Base-by-base conservation (phyloP, 768 basidiomycete genomes). In the Arthromyces matolae region DNA sequence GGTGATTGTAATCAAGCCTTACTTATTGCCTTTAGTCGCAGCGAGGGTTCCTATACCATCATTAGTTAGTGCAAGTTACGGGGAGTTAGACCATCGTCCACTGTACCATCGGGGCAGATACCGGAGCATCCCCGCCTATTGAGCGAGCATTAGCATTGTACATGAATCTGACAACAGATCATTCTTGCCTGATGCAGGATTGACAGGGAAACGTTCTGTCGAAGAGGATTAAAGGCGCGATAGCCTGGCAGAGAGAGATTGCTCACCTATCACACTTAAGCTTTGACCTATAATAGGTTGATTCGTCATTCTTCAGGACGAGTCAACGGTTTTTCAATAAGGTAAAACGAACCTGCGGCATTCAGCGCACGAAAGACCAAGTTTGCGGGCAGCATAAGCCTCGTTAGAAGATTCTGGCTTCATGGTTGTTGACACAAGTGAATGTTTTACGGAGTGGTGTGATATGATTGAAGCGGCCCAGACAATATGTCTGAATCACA, bases 21-120 rank as follows among this genome's bases (percentile, higher is more conserved):
- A 78, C 78, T 78, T 79, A 64, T 79, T 80, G 49, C 78, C 76
- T 55, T 79, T 80, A 36, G 77, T 79, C 20, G 79, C 76, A 6
- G 74, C 65, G 53, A 79, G 56, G 22, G 72, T 76, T 25, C 77
- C 78, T 65, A 40, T 4, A n/a, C n/a, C n/a, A n/a, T n/a, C n/a
- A n/a, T n/a, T n/a, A n/a, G n/a, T n/a, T n/a, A n/a, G n/a, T n/a
- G n/a, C n/a, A n/a, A n/a, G n/a, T n/a, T n/a, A n/a, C n/a, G n/a
- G n/a, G n/a, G n/a, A n/a, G n/a, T 34, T 28, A 13, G 16, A 25
- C 20, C 36, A 23, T 39, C 24, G 29, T 23, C 3, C 9, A 8
- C 50, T 63, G 28, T 42, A 75, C 77, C 74, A 42, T 77, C 71
- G 5, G 78, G 78, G 56, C 78, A 80, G 27, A 80, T 75, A 14